These are phyloP conservation scores for Picea glauca DNA, from an alignment of 75 land plant species.

Conservation along the genomic window DNA sequence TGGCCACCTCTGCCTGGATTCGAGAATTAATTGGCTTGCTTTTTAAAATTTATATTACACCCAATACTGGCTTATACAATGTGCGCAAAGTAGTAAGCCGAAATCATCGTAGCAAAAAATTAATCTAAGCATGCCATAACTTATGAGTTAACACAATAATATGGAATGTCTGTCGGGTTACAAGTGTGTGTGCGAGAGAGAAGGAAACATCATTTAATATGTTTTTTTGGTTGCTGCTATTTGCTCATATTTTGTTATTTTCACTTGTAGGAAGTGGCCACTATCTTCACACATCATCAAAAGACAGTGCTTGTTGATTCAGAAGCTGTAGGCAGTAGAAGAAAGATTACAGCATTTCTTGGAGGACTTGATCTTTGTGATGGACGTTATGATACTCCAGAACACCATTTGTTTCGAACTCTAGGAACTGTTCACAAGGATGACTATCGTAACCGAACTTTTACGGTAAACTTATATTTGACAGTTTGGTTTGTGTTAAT, in stretches of 20 bases:
- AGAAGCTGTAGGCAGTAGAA: slow-evolving; percentile 33
- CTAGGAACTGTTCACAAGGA: slow-evolving; percentile 43
- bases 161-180: no score
- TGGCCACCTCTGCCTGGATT: no score
- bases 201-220: background rate
- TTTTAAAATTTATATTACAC: no score
- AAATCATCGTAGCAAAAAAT: background rate
- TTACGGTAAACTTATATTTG: slow-evolving; percentile 31
- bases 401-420: slow-evolving; percentile 44
- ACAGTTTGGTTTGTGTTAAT: background rate
- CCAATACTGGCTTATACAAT: no score
- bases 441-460: slow-evolving; percentile 61
- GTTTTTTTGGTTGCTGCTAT: background rate
- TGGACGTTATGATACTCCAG: slow-evolving; percentile 72
- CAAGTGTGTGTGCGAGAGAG: no score
- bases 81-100: background rate
- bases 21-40: no score
- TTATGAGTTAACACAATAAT: background rate
- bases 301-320: slow-evolving; percentile 66
- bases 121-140: background rate
- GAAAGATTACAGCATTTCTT: slow-evolving; percentile 60
- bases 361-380: slow-evolving; percentile 75
- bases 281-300: slow-evolving; percentile 70
- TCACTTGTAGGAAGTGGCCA: slow-evolving; percentile 42
- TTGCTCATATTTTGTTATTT: background rate